Conservation (phyloP, 148 eudicot species). For the Polygonum aviculare region DNA sequence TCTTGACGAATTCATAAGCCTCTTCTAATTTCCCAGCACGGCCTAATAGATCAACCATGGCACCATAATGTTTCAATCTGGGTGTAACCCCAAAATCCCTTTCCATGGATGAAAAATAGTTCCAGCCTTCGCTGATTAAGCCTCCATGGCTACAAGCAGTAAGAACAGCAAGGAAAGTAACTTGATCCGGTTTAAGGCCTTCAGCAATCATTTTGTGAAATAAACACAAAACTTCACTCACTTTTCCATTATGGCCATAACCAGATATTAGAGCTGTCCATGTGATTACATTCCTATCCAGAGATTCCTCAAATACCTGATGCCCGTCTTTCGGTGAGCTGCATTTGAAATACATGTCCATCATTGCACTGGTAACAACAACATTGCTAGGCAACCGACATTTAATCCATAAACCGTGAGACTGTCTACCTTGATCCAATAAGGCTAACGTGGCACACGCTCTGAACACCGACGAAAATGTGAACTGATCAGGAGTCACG, state of each 20-base stretch:
- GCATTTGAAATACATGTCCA: conserved; percentile 93
- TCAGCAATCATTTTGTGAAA: conserved; percentile 60
- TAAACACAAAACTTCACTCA: conserved; percentile 40
- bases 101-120: conserved; percentile 54
- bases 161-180: conserved; percentile 82
- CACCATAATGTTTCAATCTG: conserved; percentile 58
- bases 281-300: conserved; percentile 58
- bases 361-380: conserved; percentile 71
- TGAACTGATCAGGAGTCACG: conserved; percentile 64
- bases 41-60: conserved; percentile 78
- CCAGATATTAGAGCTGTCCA: conserved; percentile 84
- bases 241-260: conserved; percentile 66
- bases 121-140: conserved; percentile 64
- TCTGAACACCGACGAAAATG: conserved; percentile 76
- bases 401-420: conserved; percentile 58
- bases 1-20: conserved; percentile 52
- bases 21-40: conserved; percentile 77
- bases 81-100: conserved; percentile 67
- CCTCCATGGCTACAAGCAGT: conserved; percentile 96
- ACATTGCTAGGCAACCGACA: conserved; percentile 45
- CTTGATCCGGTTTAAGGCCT: conserved; percentile 67
- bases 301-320: conserved; percentile 41
- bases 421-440: conserved; percentile 70
- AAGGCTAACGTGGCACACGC: conserved; percentile 70
- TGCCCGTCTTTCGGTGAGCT: conserved; percentile 63